Percentiles rank a stretch among this genome's conserved stretches.
Evolutionary conservation across 1,139 yeast genomes (phyloP).

Genomic region (Taphrina deformans): DNA sequence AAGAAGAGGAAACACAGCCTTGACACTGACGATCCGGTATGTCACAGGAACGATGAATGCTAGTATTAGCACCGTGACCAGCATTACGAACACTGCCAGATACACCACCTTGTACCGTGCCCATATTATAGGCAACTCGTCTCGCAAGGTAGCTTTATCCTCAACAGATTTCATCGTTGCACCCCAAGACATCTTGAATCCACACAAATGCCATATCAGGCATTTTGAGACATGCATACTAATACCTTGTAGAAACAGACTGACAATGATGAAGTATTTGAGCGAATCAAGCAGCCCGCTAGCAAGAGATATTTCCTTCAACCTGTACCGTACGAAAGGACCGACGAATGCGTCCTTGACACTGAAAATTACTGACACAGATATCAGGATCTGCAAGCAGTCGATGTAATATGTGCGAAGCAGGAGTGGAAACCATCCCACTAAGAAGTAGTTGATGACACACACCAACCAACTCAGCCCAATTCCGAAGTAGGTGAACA

Average conservation of each 20-base stretch:
- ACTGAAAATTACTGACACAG: slow-evolving; percentile 37
- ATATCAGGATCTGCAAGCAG: slow-evolving; percentile 34
- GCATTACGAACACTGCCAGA: not conserved
- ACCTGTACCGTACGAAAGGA: slow-evolving; percentile 36
- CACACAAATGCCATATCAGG: slow-evolving; percentile 35
- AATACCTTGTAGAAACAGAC: slow-evolving; percentile 37
- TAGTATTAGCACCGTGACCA: slow-evolving; percentile 22
- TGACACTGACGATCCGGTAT: slow-evolving; percentile 33
- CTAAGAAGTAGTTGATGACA: slow-evolving; percentile 35
- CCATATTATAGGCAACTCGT: slow-evolving; percentile 35
- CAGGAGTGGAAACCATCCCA: slow-evolving; percentile 37
- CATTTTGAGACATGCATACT: slow-evolving; percentile 37
- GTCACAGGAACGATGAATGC: slow-evolving; percentile 36
- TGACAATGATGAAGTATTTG: slow-evolving; percentile 31
- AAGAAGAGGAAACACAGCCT: slow-evolving; percentile 18
- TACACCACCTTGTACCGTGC: slow-evolving; percentile 16
- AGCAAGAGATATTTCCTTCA: slow-evolving; percentile 28
- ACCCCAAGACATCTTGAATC: slow-evolving; percentile 38
- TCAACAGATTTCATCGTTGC: slow-evolving; percentile 38
- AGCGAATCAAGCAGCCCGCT: slow-evolving; percentile 13
- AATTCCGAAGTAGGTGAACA: slow-evolving; percentile 37
- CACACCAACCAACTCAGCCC: slow-evolving; percentile 34
- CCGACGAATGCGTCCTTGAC: slow-evolving; percentile 37
- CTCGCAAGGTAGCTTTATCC: slow-evolving; percentile 34
- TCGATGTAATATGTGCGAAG: slow-evolving; percentile 35